These are phyloP conservation scores for Thalassiosira sp. DNA, from an alignment of 352 stramenopile species.

Conservation along the genomic window DNA sequence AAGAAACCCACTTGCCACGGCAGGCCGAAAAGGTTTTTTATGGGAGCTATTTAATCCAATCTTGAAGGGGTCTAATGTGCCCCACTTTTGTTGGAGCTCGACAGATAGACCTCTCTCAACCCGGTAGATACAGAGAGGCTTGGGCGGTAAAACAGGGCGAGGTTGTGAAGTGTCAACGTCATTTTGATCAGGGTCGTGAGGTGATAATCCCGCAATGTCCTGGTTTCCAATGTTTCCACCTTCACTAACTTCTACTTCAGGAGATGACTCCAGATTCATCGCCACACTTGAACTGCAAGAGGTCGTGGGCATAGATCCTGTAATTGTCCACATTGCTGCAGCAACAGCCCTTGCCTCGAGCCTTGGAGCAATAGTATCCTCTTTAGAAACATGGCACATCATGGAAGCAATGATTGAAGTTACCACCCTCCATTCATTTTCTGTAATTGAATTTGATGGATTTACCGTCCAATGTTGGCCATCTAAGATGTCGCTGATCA, in stretches of 20 bases:
- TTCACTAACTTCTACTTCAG: slow-evolving; percentile 43
- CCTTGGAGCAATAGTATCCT: slow-evolving; percentile 69
- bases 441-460: slow-evolving; percentile 24
- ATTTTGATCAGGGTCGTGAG: slow-evolving; percentile 14
- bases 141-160: slow-evolving; percentile 39
- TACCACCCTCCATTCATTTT: slow-evolving; percentile 66
- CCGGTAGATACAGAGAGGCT: slow-evolving; percentile 48
- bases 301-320: slow-evolving; percentile 32
- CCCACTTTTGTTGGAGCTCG: slow-evolving; percentile 59
- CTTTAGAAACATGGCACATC: slow-evolving; percentile 77
- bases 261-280: slow-evolving; percentile 51
- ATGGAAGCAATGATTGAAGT: slow-evolving; percentile 73
- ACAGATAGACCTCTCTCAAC: slow-evolving; percentile 38
- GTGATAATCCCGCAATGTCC: slow-evolving; percentile 12
- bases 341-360: slow-evolving; percentile 76
- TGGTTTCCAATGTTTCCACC: slow-evolving; percentile 28
- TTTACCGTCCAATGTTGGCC: slow-evolving; percentile 66
- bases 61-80: slow-evolving; percentile 65
- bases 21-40: slow-evolving; percentile 69
- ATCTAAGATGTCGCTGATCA: slow-evolving; percentile 75
- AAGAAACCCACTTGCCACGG: slow-evolving; percentile 72
- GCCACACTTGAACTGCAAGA: slow-evolving; percentile 4
- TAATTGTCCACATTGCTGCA: slow-evolving; percentile 80
- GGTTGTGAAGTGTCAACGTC: slow-evolving; percentile 13
- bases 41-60: slow-evolving; percentile 15